Evolutionary conservation across 352 stramenopile species (phyloP).

Genomic region (Aphanomyces astaci): DNA sequence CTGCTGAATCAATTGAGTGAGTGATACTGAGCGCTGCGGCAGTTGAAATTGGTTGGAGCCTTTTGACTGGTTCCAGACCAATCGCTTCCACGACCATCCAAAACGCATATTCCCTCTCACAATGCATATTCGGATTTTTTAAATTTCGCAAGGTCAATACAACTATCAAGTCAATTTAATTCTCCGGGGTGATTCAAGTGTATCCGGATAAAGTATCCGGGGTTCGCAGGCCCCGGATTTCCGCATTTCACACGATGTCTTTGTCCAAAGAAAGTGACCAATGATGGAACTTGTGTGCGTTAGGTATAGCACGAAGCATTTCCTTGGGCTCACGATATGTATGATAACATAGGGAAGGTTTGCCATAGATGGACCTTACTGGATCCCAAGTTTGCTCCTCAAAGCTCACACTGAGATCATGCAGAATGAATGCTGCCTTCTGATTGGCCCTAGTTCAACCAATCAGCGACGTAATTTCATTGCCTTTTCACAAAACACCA

Average conservation of each 20-base stretch:
- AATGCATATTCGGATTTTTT: background rate
- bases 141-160: background rate
- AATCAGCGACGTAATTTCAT: background rate
- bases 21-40: conserved; percentile 18
- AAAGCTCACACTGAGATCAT: too few relatives aligned
- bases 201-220: too few relatives aligned
- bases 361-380: too few relatives aligned
- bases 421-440: background rate
- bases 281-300: background rate
- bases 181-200: background rate
- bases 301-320: too few relatives aligned
- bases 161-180: background rate
- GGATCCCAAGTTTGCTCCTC: too few relatives aligned
- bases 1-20: conserved; percentile 27
- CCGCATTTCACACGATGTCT: background rate
- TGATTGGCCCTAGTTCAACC: background rate
- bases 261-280: too few relatives aligned
- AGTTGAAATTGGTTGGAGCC: conserved; percentile 1
- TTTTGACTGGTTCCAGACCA: conserved; percentile 23
- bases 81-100: conserved; percentile 21
- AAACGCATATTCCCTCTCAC: conserved; percentile 15
- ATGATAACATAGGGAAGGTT: too few relatives aligned
- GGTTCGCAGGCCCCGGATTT: background rate
- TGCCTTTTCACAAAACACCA: background rate
- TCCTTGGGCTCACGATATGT: background rate